phyloP scores from a whole-genome alignment of 208 protist species.

The Paratrypanosoma confusum region DNA sequence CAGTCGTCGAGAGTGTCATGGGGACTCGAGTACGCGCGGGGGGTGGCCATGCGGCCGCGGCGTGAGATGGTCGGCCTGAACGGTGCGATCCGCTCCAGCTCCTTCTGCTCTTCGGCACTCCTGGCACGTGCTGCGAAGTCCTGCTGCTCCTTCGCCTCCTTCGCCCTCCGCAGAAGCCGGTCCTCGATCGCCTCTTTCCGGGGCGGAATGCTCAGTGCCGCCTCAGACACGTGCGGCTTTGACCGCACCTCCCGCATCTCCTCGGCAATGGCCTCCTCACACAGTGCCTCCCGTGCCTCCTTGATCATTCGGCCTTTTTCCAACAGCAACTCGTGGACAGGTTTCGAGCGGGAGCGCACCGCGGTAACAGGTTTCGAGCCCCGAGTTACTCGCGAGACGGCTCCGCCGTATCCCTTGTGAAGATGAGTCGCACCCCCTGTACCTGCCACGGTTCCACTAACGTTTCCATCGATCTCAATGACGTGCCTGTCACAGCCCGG shows the following conservation, averaged over 20 bases:
- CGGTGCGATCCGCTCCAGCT: conserved; percentile 14
- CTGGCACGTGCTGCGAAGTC: conserved; percentile 6
- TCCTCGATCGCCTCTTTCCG: conserved; percentile 40
- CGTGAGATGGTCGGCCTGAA: conserved; percentile 48
- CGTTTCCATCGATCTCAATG: too few species aligned
- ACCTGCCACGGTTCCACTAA: too few species aligned
- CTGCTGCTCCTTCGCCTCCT: conserved; percentile 25
- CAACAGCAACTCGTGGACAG: conserved; percentile 60
- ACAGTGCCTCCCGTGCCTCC: conserved; percentile 28
- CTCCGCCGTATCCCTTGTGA: too few species aligned
- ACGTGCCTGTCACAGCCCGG: too few species aligned
- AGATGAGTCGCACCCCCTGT: neutral
- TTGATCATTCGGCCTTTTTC: conserved; percentile 41
- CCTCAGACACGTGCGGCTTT: conserved; percentile 17
- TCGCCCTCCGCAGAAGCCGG: conserved; percentile 31
- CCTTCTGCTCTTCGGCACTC: conserved; percentile 19
- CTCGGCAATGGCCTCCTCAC: conserved; percentile 21
- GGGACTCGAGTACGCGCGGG: conserved; percentile 16
- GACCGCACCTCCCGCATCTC: conserved; percentile 33
- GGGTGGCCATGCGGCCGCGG: conserved; percentile 22
- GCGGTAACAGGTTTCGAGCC: neutral
- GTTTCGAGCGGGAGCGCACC: conserved; percentile 2
- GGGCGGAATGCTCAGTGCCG: conserved; percentile 3
- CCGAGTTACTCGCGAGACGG: neutral
- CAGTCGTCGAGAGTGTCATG: conserved; percentile 5